Conservation (phyloP, 1,284 basidiomycete genomes). For the Malassezia psittaci region DNA sequence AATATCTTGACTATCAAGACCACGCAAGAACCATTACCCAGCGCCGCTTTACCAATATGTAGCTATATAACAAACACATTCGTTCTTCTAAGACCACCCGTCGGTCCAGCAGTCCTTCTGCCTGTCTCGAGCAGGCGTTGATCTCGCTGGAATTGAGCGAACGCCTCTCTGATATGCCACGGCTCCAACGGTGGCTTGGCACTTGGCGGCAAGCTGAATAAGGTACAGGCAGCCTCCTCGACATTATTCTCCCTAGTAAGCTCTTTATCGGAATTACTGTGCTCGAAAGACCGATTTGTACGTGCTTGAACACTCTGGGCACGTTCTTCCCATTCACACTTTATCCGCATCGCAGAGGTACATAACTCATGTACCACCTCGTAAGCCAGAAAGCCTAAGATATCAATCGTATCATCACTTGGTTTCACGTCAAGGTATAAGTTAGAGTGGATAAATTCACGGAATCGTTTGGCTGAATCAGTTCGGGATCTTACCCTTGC, state of each 20-base stretch:
- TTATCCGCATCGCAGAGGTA: conserved; percentile 49
- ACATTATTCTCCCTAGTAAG: not conserved
- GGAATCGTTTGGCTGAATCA: conserved; percentile 71
- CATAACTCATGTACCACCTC: conserved; percentile 92
- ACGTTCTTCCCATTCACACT: conserved; percentile 28
- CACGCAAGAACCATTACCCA: not conserved
- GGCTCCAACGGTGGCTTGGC: conserved; percentile 27
- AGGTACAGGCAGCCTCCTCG: conserved; percentile 23
- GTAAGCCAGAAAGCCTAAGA: conserved; percentile 90
- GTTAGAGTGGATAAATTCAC: conserved; percentile 87
- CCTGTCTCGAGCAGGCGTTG: conserved; percentile 23
- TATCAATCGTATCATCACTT: conserved; percentile 90
- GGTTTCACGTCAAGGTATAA: conserved; percentile 77
- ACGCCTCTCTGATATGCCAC: conserved; percentile 41
- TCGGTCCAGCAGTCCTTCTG: conserved; percentile 22
- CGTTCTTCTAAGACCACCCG: conserved; percentile 35
- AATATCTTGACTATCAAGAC: not conserved
- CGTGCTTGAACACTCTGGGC: conserved; percentile 7
- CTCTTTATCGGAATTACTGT: not conserved
- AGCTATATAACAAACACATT: conserved; percentile 35
- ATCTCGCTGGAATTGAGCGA: conserved; percentile 32
- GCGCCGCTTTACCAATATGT: conserved; percentile 1
- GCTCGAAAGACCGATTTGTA: not conserved
- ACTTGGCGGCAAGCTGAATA: conserved; percentile 28
- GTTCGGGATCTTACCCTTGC: conserved; percentile 39